phyloP scores from a whole-genome alignment of 345 rosid species.

The Populus simonii region DNA sequence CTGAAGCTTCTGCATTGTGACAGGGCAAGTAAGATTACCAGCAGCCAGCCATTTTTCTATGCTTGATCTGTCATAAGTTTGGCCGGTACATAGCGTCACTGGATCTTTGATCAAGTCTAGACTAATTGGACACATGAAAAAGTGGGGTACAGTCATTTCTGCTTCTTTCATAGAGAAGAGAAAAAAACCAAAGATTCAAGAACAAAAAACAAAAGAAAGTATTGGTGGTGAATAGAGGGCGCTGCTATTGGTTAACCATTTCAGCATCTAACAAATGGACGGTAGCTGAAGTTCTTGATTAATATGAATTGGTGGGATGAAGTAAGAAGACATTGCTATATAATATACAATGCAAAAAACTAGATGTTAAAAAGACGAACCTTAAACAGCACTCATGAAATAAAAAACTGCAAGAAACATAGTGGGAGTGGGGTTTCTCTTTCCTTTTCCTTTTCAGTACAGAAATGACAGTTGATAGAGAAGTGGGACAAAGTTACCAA shows the following conservation, averaged over 20 bases:
- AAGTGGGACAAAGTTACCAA: neutral
- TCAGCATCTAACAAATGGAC: conserved; percentile 7
- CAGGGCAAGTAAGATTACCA: conserved; percentile 66
- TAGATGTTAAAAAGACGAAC: neutral
- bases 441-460: neutral
- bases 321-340: neutral
- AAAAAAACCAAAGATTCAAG: neutral
- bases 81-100: conserved; percentile 67
- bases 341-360: neutral
- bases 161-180: conserved; percentile 24
- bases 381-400: conserved; percentile 3
- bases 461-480: neutral
- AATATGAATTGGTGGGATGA: neutral
- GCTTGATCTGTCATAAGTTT: conserved; percentile 66
- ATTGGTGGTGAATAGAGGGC: neutral
- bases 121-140: conserved; percentile 67
- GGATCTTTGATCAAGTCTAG: conserved; percentile 66
- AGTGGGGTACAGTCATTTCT: conserved; percentile 43
- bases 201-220: neutral
- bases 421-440: conserved; percentile 1
- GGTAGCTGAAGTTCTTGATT: neutral
- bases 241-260: neutral
- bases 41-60: conserved; percentile 60
- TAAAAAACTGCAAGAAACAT: neutral
- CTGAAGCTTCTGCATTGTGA: conserved; percentile 70